These are phyloP conservation scores for Spathaspora passalidarum DNA, from an alignment of 805 yeast species.

Conservation along the genomic window DNA sequence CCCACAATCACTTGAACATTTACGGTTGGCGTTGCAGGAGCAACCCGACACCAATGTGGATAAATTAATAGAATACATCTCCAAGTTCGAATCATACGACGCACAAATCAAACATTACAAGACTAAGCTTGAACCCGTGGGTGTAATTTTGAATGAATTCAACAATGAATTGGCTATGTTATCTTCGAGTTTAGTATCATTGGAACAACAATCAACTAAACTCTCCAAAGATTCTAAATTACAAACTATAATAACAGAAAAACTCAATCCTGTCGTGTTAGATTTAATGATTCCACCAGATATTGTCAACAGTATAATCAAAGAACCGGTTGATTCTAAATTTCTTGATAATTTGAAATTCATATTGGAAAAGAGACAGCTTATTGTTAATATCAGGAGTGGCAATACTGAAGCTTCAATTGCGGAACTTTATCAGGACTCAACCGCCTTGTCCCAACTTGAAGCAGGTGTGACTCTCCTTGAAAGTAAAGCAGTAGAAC, in stretches of 20 bases:
- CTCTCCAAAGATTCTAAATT: constrained; percentile 24
- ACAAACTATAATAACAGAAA: constrained; percentile 30
- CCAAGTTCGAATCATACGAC: constrained; percentile 17
- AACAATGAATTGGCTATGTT: constrained; percentile 45
- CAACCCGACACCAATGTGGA: neutral
- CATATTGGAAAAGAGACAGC: constrained; percentile 54
- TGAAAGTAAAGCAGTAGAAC: constrained; percentile 63
- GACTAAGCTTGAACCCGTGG: constrained; percentile 46
- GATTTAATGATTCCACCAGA: constrained; percentile 76
- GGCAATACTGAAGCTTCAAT: neutral
- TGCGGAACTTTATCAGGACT: constrained; percentile 2
- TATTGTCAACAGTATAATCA: constrained; percentile 53
- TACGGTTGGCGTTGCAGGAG: neutral
- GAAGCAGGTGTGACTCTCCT: constrained; percentile 46
- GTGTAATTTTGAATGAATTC: constrained; percentile 51
- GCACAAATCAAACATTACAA: constrained; percentile 26
- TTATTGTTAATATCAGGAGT: constrained; percentile 33
- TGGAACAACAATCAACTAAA: constrained; percentile 33
- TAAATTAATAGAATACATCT: neutral
- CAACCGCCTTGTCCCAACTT: constrained; percentile 25
- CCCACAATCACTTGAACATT: constrained; percentile 5
- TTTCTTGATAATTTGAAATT: constrained; percentile 71
- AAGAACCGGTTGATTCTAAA: constrained; percentile 50
- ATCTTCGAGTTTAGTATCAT: constrained; percentile 28
- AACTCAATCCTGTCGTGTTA: constrained; percentile 71